phyloP scores from a whole-genome alignment of 1,284 basidiomycete genomes.

The Inonotus hispidus region DNA sequence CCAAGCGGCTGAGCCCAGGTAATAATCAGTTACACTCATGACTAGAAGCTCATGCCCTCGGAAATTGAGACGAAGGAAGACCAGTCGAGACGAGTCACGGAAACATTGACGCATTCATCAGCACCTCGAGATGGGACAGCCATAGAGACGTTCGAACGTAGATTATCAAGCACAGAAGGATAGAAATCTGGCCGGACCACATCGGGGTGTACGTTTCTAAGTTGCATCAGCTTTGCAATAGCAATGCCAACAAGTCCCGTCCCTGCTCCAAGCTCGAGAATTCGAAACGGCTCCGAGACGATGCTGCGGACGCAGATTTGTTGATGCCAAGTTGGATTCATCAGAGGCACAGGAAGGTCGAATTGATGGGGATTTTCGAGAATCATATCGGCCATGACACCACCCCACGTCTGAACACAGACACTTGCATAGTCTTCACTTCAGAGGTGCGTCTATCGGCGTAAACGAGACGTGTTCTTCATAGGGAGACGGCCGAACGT shows the following conservation, averaged over 20 bases:
- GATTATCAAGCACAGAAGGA: conserved; percentile 68
- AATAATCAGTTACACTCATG: too few species aligned
- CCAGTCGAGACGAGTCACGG: conserved; percentile 59
- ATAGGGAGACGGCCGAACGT: conserved; percentile 29
- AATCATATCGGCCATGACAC: conserved; percentile 75
- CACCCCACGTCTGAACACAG: conserved; percentile 92
- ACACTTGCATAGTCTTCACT: conserved; percentile 72
- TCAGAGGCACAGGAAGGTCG: conserved; percentile 30
- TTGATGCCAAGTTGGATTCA: too few species aligned
- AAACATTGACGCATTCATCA: conserved; percentile 24
- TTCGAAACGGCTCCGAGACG: conserved; percentile 34
- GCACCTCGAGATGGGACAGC: conserved; percentile 43
- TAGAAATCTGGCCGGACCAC: conserved; percentile 80
- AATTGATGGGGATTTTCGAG: conserved; percentile 53
- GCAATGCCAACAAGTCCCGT: conserved; percentile 82
- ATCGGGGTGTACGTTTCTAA: conserved; percentile 25
- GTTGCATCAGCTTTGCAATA: conserved; percentile 45
- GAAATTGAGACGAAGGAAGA: conserved; percentile 37
- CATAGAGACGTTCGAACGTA: conserved; percentile 56
- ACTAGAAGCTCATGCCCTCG: too few species aligned
- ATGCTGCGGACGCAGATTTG: too few species aligned
- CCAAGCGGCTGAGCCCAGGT: too few species aligned
- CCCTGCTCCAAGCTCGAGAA: conserved; percentile 84
- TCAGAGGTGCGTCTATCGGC: conserved; percentile 67
- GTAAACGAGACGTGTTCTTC: conserved; percentile 35